phyloP scores from a whole-genome alignment of 202 grass and related monocot genomes.

The Tripidium arundinaceum region DNA sequence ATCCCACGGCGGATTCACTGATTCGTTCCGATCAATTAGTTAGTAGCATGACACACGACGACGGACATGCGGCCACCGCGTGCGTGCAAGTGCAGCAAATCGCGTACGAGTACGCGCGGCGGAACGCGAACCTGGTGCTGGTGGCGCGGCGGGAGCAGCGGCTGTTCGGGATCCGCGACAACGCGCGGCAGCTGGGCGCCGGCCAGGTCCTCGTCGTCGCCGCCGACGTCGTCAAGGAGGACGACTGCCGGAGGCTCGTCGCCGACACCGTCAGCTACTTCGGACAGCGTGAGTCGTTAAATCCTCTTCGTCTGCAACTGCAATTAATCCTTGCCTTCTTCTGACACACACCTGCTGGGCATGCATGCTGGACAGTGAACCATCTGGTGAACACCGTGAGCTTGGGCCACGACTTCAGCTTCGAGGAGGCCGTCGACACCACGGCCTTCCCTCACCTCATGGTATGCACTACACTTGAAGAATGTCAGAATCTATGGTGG shows the following conservation, averaged over 20 bases:
- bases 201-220: slow-evolving; percentile 76
- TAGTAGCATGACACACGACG: background rate
- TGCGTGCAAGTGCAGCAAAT: slow-evolving; percentile 55
- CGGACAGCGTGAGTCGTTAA: slow-evolving; percentile 48
- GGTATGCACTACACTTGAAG: slow-evolving; percentile 36
- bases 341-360: background rate
- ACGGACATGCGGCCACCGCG: no score
- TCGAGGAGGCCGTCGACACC: slow-evolving; percentile 77
- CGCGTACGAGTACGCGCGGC: slow-evolving; percentile 82
- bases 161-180: slow-evolving; percentile 68
- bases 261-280: slow-evolving; percentile 75
- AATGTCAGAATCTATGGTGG: no score
- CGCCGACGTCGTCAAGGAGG: slow-evolving; percentile 85
- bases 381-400: slow-evolving; percentile 94
- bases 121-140: slow-evolving; percentile 67
- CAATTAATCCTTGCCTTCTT: background rate
- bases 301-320: background rate
- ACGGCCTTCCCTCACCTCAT: slow-evolving; percentile 77
- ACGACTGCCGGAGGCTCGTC: slow-evolving; percentile 75
- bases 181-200: slow-evolving; percentile 58
- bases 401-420: slow-evolving; percentile 70
- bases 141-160: slow-evolving; percentile 84
- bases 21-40: background rate
- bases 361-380: slow-evolving; percentile 46
- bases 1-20: background rate